Evolutionary conservation across 495 filamentous ascomycete species (phyloP).

Genomic region (Oleoguttula mirabilis): DNA sequence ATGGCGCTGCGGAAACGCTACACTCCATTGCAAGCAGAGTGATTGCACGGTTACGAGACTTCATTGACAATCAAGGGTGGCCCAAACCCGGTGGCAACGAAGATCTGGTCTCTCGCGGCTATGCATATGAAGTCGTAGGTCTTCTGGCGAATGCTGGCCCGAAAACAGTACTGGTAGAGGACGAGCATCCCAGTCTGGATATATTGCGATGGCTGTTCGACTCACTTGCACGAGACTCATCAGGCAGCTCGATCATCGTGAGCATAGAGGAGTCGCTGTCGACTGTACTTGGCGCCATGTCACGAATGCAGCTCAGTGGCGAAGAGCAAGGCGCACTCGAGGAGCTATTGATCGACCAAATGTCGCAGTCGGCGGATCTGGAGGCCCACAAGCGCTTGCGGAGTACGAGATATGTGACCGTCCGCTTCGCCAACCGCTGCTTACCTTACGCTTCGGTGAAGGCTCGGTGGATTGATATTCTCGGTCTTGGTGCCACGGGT

Average conservation of each 20-base stretch:
- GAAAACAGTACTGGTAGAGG: slow-evolving; percentile 41
- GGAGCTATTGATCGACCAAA: slow-evolving; percentile 27
- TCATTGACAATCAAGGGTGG: slow-evolving; percentile 74
- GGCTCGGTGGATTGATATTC: slow-evolving; percentile 77
- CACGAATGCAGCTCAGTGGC: slow-evolving; percentile 30
- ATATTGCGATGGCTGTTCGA: slow-evolving; percentile 68
- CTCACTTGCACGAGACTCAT: slow-evolving; percentile 69
- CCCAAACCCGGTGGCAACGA: slow-evolving; percentile 41
- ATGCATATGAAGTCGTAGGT: slow-evolving; percentile 63
- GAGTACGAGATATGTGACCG: slow-evolving; percentile 65
- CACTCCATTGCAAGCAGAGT: slow-evolving; percentile 54
- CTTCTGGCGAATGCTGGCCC: slow-evolving; percentile 48
- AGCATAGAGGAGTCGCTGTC: slow-evolving; percentile 84
- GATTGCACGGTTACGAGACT: slow-evolving; percentile 59
- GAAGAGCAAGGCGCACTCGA: slow-evolving; percentile 37
- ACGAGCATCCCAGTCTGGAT: slow-evolving; percentile 36
- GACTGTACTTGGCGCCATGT: slow-evolving; percentile 53
- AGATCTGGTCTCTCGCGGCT: slow-evolving; percentile 30
- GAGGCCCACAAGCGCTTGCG: slow-evolving; percentile 27
- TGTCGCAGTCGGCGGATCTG: slow-evolving; percentile 24
- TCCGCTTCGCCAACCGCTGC: slow-evolving; percentile 84
- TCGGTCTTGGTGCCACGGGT: slow-evolving; percentile 54
- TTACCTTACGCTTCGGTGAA: slow-evolving; percentile 64
- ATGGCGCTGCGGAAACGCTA: slow-evolving; percentile 48
- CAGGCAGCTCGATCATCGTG: slow-evolving; percentile 58